phyloP scores from a whole-genome alignment of 371 early-diverging fungal genomes.

The Mortierella sp. region DNA sequence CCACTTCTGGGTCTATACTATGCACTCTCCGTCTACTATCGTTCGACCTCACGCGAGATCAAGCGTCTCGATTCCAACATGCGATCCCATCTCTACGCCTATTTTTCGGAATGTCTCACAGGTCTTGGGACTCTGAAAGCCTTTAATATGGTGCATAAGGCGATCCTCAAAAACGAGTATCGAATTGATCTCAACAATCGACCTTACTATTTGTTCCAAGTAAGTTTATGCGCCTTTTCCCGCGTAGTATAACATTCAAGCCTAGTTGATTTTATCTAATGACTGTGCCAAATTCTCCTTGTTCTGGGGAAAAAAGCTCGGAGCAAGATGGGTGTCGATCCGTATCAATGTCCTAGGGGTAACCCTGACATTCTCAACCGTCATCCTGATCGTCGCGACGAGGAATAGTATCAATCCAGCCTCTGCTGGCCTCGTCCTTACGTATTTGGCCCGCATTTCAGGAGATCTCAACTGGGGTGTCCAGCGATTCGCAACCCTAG shows the following conservation, averaged over 20 bases:
- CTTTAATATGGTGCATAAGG: slow-evolving; percentile 73
- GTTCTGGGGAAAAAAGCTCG: not conserved
- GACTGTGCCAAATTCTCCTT: not conserved
- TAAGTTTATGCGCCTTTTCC: not conserved
- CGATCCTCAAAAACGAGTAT: slow-evolving; percentile 60
- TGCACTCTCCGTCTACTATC: slow-evolving; percentile 55
- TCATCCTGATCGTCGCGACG: slow-evolving; percentile 38
- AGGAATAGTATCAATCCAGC: slow-evolving; percentile 34
- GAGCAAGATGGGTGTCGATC: slow-evolving; percentile 43
- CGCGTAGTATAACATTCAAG: too few species aligned
- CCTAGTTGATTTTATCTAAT: slow-evolving; percentile 2
- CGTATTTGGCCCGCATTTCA: slow-evolving; percentile 41
- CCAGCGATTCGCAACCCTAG: slow-evolving; percentile 53
- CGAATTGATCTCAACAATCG: slow-evolving; percentile 55
- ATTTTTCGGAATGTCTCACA: slow-evolving; percentile 80
- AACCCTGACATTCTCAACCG: slow-evolving; percentile 30
- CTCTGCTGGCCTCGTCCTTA: slow-evolving; percentile 40
- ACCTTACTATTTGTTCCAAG: slow-evolving; percentile 43
- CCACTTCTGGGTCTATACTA: slow-evolving; percentile 30
- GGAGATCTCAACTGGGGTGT: slow-evolving; percentile 51
- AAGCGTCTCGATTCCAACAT: slow-evolving; percentile 88
- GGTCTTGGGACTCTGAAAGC: slow-evolving; percentile 88
- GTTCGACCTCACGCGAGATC: slow-evolving; percentile 77
- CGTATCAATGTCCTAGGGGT: slow-evolving; percentile 53
- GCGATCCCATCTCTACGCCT: slow-evolving; percentile 85